Percentiles rank a stretch among this genome's conserved stretches.
Conservation (phyloP, 1,284 basidiomycete genomes). For the Pseudozyma hubeiensis region DNA sequence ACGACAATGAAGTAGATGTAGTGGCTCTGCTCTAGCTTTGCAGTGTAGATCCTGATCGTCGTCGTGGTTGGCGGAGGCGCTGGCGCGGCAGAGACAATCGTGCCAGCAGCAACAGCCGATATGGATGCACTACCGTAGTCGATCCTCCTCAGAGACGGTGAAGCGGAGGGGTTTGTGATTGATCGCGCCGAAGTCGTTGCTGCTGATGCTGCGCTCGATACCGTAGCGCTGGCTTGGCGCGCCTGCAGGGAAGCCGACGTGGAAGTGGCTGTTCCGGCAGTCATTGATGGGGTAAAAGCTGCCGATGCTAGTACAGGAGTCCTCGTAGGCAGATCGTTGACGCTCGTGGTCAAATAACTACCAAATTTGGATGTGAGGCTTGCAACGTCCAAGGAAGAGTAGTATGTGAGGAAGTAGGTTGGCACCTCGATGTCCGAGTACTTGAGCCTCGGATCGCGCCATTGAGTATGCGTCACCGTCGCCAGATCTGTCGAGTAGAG, state of each 20-base stretch:
- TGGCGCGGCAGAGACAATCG: constrained; percentile 5
- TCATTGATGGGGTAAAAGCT: neutral
- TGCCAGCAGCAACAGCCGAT: constrained; percentile 9
- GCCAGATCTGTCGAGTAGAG: constrained; percentile 6
- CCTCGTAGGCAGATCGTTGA: neutral
- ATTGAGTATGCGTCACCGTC: neutral
- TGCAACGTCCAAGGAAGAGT: neutral
- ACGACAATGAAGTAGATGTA: constrained; percentile 8
- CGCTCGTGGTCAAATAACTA: neutral
- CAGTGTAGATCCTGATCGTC: neutral
- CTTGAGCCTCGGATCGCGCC: neutral
- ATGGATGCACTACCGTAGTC: neutral
- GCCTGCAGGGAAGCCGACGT: neutral
- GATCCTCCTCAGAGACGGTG: neutral
- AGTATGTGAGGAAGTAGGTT: constrained; percentile 7
- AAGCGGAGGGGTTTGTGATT: neutral
- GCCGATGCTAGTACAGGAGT: neutral
- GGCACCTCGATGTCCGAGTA: constrained; percentile 1
- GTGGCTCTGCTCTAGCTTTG: constrained; percentile 2
- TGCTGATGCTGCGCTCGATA: neutral
- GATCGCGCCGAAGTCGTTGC: neutral
- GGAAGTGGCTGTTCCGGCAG: neutral
- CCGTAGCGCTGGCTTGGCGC: constrained; percentile 4
- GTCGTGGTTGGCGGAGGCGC: neutral
- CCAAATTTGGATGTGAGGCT: neutral